These are phyloP conservation scores for Nigrograna mackinnonii DNA, from an alignment of 2,329 filamentous ascomycete genomes.

Conservation along the genomic window DNA sequence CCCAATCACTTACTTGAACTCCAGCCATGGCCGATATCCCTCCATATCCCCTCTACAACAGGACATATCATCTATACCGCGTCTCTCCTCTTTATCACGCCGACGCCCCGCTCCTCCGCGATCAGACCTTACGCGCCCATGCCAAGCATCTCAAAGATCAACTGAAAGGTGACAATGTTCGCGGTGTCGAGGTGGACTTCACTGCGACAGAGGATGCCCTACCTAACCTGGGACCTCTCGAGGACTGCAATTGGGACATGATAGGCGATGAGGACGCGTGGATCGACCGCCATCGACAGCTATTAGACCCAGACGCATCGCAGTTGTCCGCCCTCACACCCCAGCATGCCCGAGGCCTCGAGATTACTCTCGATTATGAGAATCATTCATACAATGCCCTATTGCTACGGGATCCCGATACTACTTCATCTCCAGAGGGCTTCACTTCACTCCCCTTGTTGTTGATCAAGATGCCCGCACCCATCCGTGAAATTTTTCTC, in stretches of 20 bases:
- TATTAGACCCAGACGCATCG: conserved; percentile 33
- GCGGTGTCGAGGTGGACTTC: conserved; percentile 48
- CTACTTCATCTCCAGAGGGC: conserved; percentile 29
- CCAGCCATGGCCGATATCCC: conserved; percentile 37
- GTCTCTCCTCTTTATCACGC: conserved; percentile 58
- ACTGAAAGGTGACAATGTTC: conserved; percentile 53
- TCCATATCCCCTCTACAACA: conserved; percentile 53
- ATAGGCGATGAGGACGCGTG: conserved; percentile 46
- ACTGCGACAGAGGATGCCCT: conserved; percentile 42
- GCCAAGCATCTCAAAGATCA: conserved; percentile 53
- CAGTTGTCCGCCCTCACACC: conserved; percentile 19
- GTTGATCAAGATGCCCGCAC: conserved; percentile 54
- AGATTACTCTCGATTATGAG: conserved; percentile 55
- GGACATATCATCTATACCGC: conserved; percentile 58
- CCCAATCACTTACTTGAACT: no score
- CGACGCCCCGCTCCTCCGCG: conserved; percentile 37
- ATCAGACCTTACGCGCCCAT: conserved; percentile 47
- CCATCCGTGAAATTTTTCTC: conserved; percentile 53
- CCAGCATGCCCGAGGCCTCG: conserved; percentile 46
- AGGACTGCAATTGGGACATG: conserved; percentile 50
- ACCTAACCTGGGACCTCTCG: conserved; percentile 51
- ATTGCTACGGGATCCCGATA: conserved; percentile 46
- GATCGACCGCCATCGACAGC: conserved; percentile 40
- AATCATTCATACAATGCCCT: conserved; percentile 54
- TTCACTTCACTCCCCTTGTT: conserved; percentile 56